Percentiles rank a stretch among this genome's conserved stretches.
Evolutionary conservation across 2,329 filamentous ascomycete genomes (phyloP).

Genomic region (Scedosporium apiospermum): DNA sequence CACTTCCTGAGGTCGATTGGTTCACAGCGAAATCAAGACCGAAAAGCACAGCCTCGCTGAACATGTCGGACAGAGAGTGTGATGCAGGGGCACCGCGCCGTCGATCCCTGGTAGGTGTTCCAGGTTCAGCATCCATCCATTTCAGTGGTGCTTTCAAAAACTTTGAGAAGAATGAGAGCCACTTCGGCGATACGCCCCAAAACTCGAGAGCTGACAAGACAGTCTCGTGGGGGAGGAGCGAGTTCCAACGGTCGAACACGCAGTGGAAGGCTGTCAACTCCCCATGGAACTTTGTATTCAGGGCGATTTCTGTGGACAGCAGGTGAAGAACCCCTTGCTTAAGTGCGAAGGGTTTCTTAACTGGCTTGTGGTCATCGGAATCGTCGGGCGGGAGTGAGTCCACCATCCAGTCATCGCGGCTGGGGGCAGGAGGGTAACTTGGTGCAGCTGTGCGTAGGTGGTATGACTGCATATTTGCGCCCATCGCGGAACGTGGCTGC

Average conservation of each 20-base stretch:
- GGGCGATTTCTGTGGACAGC: constrained; percentile 34
- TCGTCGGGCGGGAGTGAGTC: not conserved
- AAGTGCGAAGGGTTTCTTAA: constrained; percentile 26
- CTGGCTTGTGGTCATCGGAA: constrained; percentile 4
- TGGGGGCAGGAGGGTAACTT: too few species aligned
- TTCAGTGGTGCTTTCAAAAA: constrained; percentile 51
- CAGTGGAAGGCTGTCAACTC: constrained; percentile 36
- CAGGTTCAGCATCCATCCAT: constrained; percentile 43
- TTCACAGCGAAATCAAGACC: constrained; percentile 58
- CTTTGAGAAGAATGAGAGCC: constrained; percentile 48
- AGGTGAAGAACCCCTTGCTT: constrained; percentile 40
- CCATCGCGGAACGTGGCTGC: too few species aligned
- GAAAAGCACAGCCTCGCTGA: constrained; percentile 53
- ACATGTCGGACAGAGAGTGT: constrained; percentile 47
- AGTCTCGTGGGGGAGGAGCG: constrained; percentile 42
- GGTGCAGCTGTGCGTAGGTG: too few species aligned
- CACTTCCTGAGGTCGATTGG: constrained; percentile 38
- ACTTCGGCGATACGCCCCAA: constrained; percentile 45
- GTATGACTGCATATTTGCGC: too few species aligned
- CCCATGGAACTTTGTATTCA: constrained; percentile 34
- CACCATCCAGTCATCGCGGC: not conserved
- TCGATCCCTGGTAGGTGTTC: constrained; percentile 31
- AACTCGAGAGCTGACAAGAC: constrained; percentile 47
- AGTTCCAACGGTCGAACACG: constrained; percentile 34
- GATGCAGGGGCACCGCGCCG: constrained; percentile 50